Percentiles rank a stretch among this genome's conserved stretches.
phyloP scores from a whole-genome alignment of 495 filamentous ascomycete species.

The Neurospora discreta region DNA sequence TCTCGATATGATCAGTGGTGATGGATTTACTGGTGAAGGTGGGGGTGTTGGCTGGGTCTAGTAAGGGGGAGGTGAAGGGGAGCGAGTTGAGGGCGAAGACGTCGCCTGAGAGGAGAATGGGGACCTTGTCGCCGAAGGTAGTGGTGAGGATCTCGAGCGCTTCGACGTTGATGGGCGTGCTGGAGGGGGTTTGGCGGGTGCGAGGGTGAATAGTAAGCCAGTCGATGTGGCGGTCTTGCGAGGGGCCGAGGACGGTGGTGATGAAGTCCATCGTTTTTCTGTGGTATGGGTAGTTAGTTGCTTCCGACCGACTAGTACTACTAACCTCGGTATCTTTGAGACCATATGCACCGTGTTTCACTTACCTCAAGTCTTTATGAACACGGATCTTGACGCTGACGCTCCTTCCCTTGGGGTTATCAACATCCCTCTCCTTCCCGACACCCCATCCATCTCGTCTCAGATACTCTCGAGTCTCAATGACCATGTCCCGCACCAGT shows the following conservation, averaged over 20 bases:
- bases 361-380: constrained; percentile 44
- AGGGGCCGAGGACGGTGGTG: constrained; percentile 35
- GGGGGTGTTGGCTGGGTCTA: constrained; percentile 10
- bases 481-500: constrained; percentile 49
- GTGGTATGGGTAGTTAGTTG: neutral
- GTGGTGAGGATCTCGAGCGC: constrained; percentile 44
- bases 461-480: constrained; percentile 35
- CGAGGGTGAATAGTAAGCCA: constrained; percentile 57
- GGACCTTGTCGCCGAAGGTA: constrained; percentile 34
- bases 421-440: constrained; percentile 20
- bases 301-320: no score
- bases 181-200: constrained; percentile 41
- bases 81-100: constrained; percentile 40
- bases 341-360: neutral
- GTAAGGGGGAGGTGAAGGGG: constrained; percentile 31
- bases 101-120: constrained; percentile 52
- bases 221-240: constrained; percentile 37
- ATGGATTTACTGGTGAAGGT: constrained; percentile 18
- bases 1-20: constrained; percentile 5
- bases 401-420: constrained; percentile 24
- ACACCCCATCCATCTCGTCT: constrained; percentile 34
- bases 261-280: constrained; percentile 39
- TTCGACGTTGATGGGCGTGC: constrained; percentile 44
- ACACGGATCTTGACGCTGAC: constrained; percentile 59
- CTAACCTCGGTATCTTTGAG: no score